Conservation (phyloP, 2,329 filamentous ascomycete species). For the Phialophora macrospora region DNA sequence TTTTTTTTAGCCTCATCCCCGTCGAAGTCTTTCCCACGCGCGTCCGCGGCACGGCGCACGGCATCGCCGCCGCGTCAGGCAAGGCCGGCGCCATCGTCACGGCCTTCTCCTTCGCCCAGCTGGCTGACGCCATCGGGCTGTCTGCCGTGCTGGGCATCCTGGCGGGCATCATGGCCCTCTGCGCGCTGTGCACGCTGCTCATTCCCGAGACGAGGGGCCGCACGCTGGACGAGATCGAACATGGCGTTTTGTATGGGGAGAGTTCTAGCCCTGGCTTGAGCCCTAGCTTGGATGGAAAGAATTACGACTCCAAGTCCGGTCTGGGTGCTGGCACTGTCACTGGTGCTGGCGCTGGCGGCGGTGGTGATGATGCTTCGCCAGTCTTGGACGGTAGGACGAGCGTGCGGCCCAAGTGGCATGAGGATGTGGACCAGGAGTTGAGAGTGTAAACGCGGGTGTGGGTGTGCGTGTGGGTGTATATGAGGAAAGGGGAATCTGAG, state of each 20-base stretch:
- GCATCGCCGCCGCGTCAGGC: constrained; percentile 65
- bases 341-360: neutral
- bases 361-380: neutral
- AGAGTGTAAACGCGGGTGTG: neutral
- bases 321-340: neutral
- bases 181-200: constrained; percentile 36
- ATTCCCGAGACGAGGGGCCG: constrained; percentile 42
- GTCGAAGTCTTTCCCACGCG: constrained; percentile 69
- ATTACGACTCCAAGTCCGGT: neutral
- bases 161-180: constrained; percentile 40
- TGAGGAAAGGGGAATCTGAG: neutral
- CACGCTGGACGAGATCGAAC: constrained; percentile 40
- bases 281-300: neutral
- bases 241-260: constrained; percentile 23
- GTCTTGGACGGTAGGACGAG: constrained; percentile 9
- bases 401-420: neutral
- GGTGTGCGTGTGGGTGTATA: neutral
- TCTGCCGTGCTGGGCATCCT: constrained; percentile 38
- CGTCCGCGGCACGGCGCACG: constrained; percentile 67
- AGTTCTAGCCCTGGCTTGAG: neutral
- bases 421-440: neutral
- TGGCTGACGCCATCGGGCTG: constrained; percentile 38
- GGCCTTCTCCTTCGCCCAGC: constrained; percentile 38
- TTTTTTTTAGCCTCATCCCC: constrained; percentile 63
- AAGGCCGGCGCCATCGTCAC: constrained; percentile 60